phyloP scores from a whole-genome alignment of 345 rosid species.

The Eucalyptus rudis region DNA sequence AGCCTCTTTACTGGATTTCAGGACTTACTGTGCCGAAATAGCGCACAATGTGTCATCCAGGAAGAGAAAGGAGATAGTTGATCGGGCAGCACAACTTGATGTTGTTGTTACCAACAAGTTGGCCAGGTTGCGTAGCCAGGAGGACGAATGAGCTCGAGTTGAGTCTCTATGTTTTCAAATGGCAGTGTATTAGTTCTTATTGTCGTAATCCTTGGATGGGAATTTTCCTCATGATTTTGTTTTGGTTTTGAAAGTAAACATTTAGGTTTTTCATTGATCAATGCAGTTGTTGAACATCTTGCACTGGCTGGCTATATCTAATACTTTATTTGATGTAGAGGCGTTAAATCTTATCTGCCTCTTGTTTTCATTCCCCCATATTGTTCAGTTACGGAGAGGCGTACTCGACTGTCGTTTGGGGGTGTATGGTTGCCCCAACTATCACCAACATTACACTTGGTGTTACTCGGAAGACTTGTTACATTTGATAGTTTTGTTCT shows the following conservation, averaged over 20 bases:
- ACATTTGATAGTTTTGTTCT: not conserved
- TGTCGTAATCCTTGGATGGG: not conserved
- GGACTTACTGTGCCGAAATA: slow-evolving; percentile 69
- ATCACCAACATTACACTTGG: not conserved
- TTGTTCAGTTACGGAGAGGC: not conserved
- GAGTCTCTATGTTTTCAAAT: not conserved
- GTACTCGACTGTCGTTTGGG: not conserved
- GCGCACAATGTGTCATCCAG: slow-evolving; percentile 50
- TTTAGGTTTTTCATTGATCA: not conserved
- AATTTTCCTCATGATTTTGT: not conserved
- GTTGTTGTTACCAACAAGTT: slow-evolving; percentile 56
- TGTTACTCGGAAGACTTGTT: not conserved
- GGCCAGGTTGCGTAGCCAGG: slow-evolving; percentile 73
- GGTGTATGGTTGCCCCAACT: not conserved
- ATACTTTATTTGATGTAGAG: not conserved
- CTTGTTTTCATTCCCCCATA: not conserved
- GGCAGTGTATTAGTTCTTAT: not conserved
- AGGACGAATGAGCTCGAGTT: slow-evolving; percentile 31
- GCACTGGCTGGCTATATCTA: not conserved
- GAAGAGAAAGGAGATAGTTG: slow-evolving; percentile 57
- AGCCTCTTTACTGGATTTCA: not conserved
- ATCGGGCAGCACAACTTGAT: slow-evolving; percentile 54
- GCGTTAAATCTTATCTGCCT: not conserved
- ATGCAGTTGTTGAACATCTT: not conserved
- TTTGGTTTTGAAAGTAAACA: not conserved